phyloP scores from a whole-genome alignment of 495 filamentous ascomycete genomes.

The Neurospora cerealis region DNA sequence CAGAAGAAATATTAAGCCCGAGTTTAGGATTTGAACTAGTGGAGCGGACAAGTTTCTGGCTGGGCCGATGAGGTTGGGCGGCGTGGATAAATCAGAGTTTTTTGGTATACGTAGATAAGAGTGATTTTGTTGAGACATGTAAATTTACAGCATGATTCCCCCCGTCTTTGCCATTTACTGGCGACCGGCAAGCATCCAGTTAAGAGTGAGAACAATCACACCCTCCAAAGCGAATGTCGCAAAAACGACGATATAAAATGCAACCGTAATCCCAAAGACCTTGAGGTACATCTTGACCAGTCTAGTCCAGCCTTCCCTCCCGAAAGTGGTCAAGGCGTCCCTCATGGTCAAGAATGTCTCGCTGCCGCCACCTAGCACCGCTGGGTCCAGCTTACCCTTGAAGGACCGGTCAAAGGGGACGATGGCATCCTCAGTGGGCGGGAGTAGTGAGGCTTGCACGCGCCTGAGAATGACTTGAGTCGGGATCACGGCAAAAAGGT shows the following conservation, averaged over 20 bases:
- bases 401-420: conserved; percentile 44
- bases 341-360: conserved; percentile 45
- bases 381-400: conserved; percentile 39
- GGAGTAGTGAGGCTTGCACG: conserved; percentile 41
- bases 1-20: background rate
- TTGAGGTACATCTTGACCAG: conserved; percentile 61
- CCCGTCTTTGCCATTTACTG: background rate
- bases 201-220: background rate
- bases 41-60: background rate
- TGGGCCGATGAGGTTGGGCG: background rate
- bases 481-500: conserved; percentile 31
- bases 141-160: background rate
- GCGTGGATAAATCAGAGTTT: background rate
- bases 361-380: conserved; percentile 58
- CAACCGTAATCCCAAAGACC: conserved; percentile 34
- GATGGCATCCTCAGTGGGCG: conserved; percentile 37
- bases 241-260: conserved; percentile 36
- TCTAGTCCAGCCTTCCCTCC: conserved; percentile 52
- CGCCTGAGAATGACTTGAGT: conserved; percentile 33
- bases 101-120: background rate
- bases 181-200: background rate
- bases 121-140: background rate
- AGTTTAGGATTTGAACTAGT: background rate
- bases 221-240: conserved; percentile 27
- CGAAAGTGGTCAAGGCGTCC: conserved; percentile 65